Percentiles rank a stretch among this genome's conserved stretches.
These are phyloP conservation scores for Solanum raphanifolium DNA, from an alignment of 257 asterid species.

Conservation along the genomic window DNA sequence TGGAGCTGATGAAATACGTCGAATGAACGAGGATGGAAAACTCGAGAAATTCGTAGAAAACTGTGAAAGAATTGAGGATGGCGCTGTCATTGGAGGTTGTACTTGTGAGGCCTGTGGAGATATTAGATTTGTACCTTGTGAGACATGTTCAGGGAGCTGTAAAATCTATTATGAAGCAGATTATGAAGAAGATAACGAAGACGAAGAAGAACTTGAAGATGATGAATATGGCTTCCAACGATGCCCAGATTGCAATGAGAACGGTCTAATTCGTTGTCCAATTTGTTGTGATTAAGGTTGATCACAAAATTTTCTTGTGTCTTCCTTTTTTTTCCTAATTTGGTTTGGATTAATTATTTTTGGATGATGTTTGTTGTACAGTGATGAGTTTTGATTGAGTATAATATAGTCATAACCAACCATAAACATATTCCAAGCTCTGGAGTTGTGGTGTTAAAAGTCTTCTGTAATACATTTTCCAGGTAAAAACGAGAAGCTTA, in stretches of 20 bases:
- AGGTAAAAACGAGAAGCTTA: background rate
- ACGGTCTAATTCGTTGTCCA: conserved; percentile 65
- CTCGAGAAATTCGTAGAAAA: conserved; percentile 56
- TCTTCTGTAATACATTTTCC: background rate
- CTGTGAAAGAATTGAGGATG: conserved; percentile 44
- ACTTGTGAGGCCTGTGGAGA: conserved; percentile 85
- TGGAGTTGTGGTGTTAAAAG: background rate
- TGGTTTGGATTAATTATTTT: background rate
- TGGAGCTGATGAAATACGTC: conserved; percentile 73
- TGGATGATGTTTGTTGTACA: conserved; percentile 35
- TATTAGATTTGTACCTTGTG: conserved; percentile 80
- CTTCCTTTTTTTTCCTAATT: background rate
- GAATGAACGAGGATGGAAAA: conserved; percentile 66
- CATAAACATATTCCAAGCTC: background rate
- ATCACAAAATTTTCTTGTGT: background rate
- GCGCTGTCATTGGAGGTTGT: conserved; percentile 2
- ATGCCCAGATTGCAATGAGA: conserved; percentile 70
- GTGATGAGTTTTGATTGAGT: conserved; percentile 15
- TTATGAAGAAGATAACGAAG: conserved; percentile 15
- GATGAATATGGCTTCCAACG: conserved; percentile 43
- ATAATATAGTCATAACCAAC: background rate
- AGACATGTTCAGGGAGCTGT: conserved; percentile 89
- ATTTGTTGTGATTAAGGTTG: conserved; percentile 36
- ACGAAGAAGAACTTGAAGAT: conserved; percentile 2
- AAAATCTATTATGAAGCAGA: conserved; percentile 56